Conservation (phyloP, 306 rosid species). For the Vachellia pachyceras region DNA sequence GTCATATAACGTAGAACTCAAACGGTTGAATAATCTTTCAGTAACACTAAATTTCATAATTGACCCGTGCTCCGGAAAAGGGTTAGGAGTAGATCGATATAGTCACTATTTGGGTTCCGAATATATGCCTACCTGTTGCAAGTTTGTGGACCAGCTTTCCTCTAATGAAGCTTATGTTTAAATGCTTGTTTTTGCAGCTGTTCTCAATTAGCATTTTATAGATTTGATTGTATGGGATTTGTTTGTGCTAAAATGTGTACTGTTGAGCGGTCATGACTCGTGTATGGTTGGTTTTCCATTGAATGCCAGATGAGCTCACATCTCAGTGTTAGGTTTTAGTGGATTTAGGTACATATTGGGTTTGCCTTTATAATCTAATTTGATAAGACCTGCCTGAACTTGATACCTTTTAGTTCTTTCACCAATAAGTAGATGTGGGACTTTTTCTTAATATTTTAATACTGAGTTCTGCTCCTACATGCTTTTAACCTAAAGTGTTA, state of each 20-base stretch:
- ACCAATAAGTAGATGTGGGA: no score
- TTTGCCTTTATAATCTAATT: no score
- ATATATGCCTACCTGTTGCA: not conserved
- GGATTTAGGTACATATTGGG: no score
- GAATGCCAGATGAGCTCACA: slow-evolving; percentile 5
- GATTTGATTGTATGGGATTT: slow-evolving; percentile 11
- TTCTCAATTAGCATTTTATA: not conserved
- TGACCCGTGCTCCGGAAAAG: not conserved
- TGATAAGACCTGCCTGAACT: no score
- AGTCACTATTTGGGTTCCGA: not conserved
- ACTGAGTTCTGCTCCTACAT: not conserved
- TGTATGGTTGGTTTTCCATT: slow-evolving; percentile 23
- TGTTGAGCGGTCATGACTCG: not conserved
- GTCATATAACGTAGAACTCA: not conserved
- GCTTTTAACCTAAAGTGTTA: not conserved
- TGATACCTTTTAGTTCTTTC: no score
- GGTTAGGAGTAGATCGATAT: not conserved
- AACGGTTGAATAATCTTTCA: slow-evolving; percentile 23
- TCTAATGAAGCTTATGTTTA: not conserved
- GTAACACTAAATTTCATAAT: slow-evolving; percentile 11
- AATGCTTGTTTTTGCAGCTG: not conserved
- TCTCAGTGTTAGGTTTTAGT: not conserved
- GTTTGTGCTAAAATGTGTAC: slow-evolving; percentile 1
- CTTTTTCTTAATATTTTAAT: no score
- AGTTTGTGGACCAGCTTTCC: not conserved